Percentiles rank a stretch among this genome's conserved stretches.
Evolutionary conservation across 2,329 filamentous ascomycete genomes (phyloP).

Genomic region (Neofusicoccum kwambonambiense): DNA sequence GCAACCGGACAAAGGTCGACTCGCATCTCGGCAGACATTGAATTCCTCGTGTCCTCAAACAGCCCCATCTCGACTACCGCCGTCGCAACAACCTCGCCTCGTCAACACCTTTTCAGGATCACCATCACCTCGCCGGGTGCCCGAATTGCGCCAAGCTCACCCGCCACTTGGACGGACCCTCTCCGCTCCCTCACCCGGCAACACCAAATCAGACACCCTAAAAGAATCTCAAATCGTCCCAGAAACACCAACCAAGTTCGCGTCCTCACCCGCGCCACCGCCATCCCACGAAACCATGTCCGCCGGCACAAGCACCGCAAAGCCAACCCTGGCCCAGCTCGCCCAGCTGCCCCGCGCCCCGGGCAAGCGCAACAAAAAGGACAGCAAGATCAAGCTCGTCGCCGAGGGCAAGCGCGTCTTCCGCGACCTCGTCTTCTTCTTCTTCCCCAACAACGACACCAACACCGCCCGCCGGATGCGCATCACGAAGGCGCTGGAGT

Average conservation of each 20-base stretch:
- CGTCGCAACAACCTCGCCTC: neutral
- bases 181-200: neutral
- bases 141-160: neutral
- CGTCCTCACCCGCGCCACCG: neutral
- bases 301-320: neutral
- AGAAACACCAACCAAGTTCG: neutral
- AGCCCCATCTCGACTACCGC: too few relatives aligned
- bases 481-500: constrained; percentile 67
- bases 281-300: neutral
- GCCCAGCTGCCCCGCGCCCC: constrained; percentile 29
- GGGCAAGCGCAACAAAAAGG: constrained; percentile 30
- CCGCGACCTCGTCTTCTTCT: constrained; percentile 38
- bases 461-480: constrained; percentile 65
- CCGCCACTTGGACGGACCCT: neutral
- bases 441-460: constrained; percentile 78
- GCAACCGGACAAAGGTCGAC: constrained; percentile 22
- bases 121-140: neutral
- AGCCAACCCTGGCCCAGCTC: neutral
- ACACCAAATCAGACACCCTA: neutral
- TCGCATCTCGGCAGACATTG: constrained; percentile 22
- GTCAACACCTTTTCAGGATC: neutral
- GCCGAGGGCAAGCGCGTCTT: constrained; percentile 35
- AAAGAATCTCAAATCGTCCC: neutral
- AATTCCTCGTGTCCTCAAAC: neutral
- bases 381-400: constrained; percentile 30